Conservation (phyloP, 352 stramenopile species). For the Pythium myriotylum region DNA sequence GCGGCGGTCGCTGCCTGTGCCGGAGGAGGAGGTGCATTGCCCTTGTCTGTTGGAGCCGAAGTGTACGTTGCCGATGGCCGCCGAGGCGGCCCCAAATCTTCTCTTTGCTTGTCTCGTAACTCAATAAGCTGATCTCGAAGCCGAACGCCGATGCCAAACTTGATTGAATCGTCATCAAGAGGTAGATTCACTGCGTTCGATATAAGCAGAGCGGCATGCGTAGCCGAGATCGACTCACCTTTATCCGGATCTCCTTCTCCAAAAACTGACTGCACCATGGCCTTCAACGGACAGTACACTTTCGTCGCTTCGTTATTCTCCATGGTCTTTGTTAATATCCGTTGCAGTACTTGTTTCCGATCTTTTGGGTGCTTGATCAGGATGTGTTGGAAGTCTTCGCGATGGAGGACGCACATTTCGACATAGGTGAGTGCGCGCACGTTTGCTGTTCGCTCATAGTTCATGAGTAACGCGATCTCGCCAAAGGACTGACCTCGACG, state of each 20-base stretch:
- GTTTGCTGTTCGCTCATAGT: slow-evolving; percentile 44
- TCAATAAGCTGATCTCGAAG: slow-evolving; percentile 26
- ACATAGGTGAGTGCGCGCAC: slow-evolving; percentile 39
- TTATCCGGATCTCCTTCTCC: slow-evolving; percentile 1
- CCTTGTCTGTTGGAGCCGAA: neutral
- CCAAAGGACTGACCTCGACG: slow-evolving; percentile 40
- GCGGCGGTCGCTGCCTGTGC: neutral
- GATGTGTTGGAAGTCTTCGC: slow-evolving; percentile 34
- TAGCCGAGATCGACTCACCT: slow-evolving; percentile 11
- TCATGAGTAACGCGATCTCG: slow-evolving; percentile 50
- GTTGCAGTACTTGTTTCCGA: slow-evolving; percentile 25
- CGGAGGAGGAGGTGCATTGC: neutral
- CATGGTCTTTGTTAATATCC: slow-evolving; percentile 32
- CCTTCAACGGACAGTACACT: slow-evolving; percentile 29
- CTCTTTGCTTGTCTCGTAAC: slow-evolving; percentile 21
- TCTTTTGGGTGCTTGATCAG: slow-evolving; percentile 35
- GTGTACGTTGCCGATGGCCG: neutral
- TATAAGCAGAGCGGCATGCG: slow-evolving; percentile 27
- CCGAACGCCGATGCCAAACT: slow-evolving; percentile 26
- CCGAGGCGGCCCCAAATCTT: neutral
- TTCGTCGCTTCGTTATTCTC: slow-evolving; percentile 24
- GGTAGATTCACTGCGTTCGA: slow-evolving; percentile 19
- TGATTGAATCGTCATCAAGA: slow-evolving; percentile 28
- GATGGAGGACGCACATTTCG: slow-evolving; percentile 44
- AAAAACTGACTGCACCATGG: slow-evolving; percentile 19